Base-by-base conservation (phyloP, 805 yeast genomes). In the Candida qinlingensis region DNA sequence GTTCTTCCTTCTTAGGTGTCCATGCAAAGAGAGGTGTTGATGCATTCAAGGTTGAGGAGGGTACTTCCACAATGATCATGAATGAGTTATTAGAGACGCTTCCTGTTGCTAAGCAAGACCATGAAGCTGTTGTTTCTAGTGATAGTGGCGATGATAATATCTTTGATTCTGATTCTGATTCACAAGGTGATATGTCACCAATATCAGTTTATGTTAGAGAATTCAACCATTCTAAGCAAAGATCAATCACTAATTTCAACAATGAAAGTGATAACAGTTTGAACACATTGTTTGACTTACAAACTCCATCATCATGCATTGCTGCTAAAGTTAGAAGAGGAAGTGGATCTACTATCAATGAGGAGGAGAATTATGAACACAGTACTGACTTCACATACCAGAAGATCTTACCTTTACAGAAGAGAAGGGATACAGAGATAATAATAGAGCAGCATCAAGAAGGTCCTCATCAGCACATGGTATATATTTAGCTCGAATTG, bases 1-100 rank as follows among this genome's bases (percentile, higher is more conserved):
- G 75, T 0, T 66, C 75, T 4, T 70, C 80, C 6, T 80, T 72
- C 63, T 65, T 81, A 45, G 85, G 86, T 2, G 63, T 80, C n/a
- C 87, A 81, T 55, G 57, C 54, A 4, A 66, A 63, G 54, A 55
- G 58, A 49, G 62, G 62, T 6, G 31, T 49, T 25, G 62, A 57
- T 45, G 47, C 62, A 7, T 54, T 56, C 39, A 46, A 38, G 12
- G 57, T 50, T 5, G 56, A 52, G 25, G 61, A 57, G 30, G 63
- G 62, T 8, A 51, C 57, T 0, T 47, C 63, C 2, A 46, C 37
- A 2, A 26, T 49, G 43, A 48, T 59, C 5, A 53, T 60, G 55
- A 57, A 61, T 19, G 58, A 61, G 33, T 27, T 61, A 31, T 37
- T 61, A 33, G 30, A 47, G 1, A 52, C 44, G 6, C 26, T 59